Evolutionary conservation across 2,329 filamentous ascomycete species (phyloP).

Genomic region (Sporothrix dimorphospora): DNA sequence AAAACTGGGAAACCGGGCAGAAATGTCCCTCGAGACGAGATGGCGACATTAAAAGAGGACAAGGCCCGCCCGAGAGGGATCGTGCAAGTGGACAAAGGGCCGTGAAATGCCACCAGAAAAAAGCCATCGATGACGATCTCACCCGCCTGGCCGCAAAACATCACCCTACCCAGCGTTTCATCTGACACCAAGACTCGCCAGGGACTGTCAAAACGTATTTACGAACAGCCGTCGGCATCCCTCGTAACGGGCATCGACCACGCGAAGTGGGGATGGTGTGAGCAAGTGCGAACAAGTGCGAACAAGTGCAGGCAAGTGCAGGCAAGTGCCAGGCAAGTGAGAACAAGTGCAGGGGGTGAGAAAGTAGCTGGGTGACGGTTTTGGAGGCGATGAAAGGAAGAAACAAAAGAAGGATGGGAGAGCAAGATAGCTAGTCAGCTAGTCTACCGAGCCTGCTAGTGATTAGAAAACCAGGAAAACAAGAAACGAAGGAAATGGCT

Average conservation of each 20-base stretch:
- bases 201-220: background rate
- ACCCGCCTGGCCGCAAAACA: background rate
- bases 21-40: background rate
- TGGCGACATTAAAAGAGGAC: background rate
- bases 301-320: background rate
- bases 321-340: too few relatives aligned
- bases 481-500: background rate
- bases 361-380: background rate
- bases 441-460: background rate
- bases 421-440: too few relatives aligned
- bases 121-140: background rate
- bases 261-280: background rate
- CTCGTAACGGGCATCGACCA: background rate
- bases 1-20: background rate
- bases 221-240: background rate
- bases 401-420: background rate
- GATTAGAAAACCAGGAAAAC: background rate
- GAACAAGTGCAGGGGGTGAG: background rate
- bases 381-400: background rate
- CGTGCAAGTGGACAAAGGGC: background rate
- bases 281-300: background rate
- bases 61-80: background rate
- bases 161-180: background rate
- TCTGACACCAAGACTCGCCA: background rate
- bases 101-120: background rate